A percentile compares a stretch with the other conserved stretches of the same genome.
Evolutionary conservation across 805 yeast genomes (phyloP).

Genomic region (Saccharomycopsis sp.): DNA sequence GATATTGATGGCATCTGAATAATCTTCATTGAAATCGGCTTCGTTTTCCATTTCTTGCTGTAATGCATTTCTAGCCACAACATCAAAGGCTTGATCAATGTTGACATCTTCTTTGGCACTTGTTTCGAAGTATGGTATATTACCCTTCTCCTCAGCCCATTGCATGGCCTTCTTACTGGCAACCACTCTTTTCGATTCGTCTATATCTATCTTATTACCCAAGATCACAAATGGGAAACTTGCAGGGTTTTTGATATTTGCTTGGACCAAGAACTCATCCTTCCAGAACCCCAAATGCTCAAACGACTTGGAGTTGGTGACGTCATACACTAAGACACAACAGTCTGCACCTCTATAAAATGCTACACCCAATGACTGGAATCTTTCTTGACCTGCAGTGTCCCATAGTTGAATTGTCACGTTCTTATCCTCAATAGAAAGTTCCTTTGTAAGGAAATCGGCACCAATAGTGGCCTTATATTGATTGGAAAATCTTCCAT

Average conservation of each 20-base stretch:
- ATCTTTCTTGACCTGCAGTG: slow-evolving; percentile 97
- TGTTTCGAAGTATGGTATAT: slow-evolving; percentile 92
- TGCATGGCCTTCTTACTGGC: slow-evolving; percentile 54
- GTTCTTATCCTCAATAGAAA: slow-evolving; percentile 67
- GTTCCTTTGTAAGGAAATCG: slow-evolving; percentile 89
- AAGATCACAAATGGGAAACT: slow-evolving; percentile 92
- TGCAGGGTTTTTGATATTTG: slow-evolving; percentile 88
- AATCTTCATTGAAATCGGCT: slow-evolving; percentile 87
- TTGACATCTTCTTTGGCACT: slow-evolving; percentile 95
- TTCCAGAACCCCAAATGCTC: slow-evolving; percentile 88
- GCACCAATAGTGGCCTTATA: slow-evolving; percentile 98
- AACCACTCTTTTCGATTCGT: slow-evolving; percentile 77
- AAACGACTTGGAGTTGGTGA: slow-evolving; percentile 88
- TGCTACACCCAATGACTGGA: slow-evolving; percentile 94
- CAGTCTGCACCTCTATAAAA: slow-evolving; percentile 98
- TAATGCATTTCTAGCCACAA: slow-evolving; percentile 89
- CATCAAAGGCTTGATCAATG: slow-evolving; percentile 93
- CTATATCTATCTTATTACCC: slow-evolving; percentile 93
- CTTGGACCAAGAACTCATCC: slow-evolving; percentile 91
- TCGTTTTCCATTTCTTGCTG: slow-evolving; percentile 74
- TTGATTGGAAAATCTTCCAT: slow-evolving; percentile 89
- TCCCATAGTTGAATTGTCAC: slow-evolving; percentile 83
- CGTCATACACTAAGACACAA: slow-evolving; percentile 93
- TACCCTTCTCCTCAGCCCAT: slow-evolving; percentile 58
- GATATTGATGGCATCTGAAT: slow-evolving; percentile 92